phyloP scores from a whole-genome alignment of 108 stramenopile species.

The Phaeodactylum tricornutum region DNA sequence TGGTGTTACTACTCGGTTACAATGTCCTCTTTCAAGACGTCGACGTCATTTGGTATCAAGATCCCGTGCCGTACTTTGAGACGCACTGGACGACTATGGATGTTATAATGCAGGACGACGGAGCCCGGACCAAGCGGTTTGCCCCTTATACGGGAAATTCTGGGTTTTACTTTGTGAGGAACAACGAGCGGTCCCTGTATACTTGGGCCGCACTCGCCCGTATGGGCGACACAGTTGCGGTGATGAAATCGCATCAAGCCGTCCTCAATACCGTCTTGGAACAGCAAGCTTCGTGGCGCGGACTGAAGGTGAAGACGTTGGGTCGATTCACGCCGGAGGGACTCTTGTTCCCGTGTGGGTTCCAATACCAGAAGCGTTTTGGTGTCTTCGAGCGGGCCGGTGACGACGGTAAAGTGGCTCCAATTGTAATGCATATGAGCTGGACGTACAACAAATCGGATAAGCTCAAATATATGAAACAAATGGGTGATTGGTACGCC shows the following conservation, averaged over 20 bases:
- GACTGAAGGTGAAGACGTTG: slow-evolving; percentile 59
- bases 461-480: slow-evolving; percentile 42
- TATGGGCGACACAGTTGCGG: slow-evolving; percentile 45
- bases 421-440: slow-evolving; percentile 41
- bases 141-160: slow-evolving; percentile 71
- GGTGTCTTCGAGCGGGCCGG: slow-evolving; percentile 25
- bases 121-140: slow-evolving; percentile 50
- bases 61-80: slow-evolving; percentile 51
- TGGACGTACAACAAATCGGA: slow-evolving; percentile 65
- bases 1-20: slow-evolving; percentile 50
- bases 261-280: slow-evolving; percentile 40
- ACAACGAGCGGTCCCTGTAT: slow-evolving; percentile 37
- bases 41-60: slow-evolving; percentile 53
- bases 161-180: slow-evolving; percentile 81
- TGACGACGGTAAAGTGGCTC: slow-evolving; percentile 14
- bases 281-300: slow-evolving; percentile 44
- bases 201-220: slow-evolving; percentile 43
- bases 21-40: slow-evolving; percentile 84
- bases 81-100: slow-evolving; percentile 13
- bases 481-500: slow-evolving; percentile 55
- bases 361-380: slow-evolving; percentile 27
- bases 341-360: slow-evolving; percentile 33
- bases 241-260: slow-evolving; percentile 56
- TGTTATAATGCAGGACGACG: slow-evolving; percentile 73
- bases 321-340: slow-evolving; percentile 20